Evolutionary conservation across 371 early-diverging fungal genomes (phyloP).

Genomic region (Lichtheimia ornata): DNA sequence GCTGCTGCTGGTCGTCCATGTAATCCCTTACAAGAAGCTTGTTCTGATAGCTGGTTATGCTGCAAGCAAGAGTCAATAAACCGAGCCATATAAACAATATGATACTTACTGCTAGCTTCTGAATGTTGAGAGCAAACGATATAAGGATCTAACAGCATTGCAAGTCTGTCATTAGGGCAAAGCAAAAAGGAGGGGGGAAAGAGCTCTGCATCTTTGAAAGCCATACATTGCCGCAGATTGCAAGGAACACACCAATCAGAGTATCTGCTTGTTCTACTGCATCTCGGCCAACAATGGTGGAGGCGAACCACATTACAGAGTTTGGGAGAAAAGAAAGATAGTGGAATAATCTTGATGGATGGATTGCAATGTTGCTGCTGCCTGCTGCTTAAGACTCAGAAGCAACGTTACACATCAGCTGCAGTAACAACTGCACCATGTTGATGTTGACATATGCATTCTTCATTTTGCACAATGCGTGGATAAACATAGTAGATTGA

Average conservation of each 20-base stretch:
- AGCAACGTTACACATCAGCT: too few species aligned
- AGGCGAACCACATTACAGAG: not conserved
- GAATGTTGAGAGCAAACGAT: slow-evolving; percentile 23
- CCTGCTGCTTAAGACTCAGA: too few species aligned
- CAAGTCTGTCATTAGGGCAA: not conserved
- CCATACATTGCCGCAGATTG: slow-evolving; percentile 28
- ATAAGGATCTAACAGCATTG: slow-evolving; percentile 16
- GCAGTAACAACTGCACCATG: too few species aligned
- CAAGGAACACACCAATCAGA: slow-evolving; percentile 23
- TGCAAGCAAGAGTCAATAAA: not conserved
- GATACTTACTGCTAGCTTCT: slow-evolving; percentile 24
- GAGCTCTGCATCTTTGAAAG: not conserved
- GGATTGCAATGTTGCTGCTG: too few species aligned
- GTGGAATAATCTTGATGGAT: too few species aligned
- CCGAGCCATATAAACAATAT: not conserved
- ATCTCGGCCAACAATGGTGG: slow-evolving; percentile 8
- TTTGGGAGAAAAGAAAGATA: too few species aligned
- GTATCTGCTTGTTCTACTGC: slow-evolving; percentile 13
- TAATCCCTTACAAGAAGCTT: not conserved
- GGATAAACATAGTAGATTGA: too few species aligned
- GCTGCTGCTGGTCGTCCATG: not conserved
- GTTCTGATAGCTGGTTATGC: slow-evolving; percentile 17
- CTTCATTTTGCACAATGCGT: too few species aligned
- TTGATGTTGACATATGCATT: too few species aligned
- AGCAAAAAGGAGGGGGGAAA: not conserved